Base-by-base conservation (phyloP, 2,329 filamentous ascomycete species). In the Cladophialophora yegresii region DNA sequence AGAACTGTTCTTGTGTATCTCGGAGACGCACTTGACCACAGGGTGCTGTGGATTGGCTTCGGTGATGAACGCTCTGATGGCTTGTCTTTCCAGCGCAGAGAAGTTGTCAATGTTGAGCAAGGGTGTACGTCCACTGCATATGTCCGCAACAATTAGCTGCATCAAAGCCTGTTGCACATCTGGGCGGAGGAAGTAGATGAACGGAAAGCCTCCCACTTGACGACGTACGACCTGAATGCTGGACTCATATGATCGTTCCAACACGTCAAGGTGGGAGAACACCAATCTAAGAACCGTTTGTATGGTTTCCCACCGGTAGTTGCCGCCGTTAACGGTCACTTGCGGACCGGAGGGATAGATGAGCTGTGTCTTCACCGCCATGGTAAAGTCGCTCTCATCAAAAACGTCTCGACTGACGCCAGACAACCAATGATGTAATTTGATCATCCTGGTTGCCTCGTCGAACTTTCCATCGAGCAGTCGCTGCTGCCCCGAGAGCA, bases 341-440 rank as follows among this genome's bases (percentile, higher is more conserved):
- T 87, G 83, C 0, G 72, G 65, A 0, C 86, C 87, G 67, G 89
- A 82, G 0, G 86, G 87, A 63, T 89, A 89, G 1, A 89, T 77
- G 0, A 89, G 73, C 69, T 89, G 85, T 43, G 87, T 87, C 57
- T 83, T 84, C 4, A 82, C 79, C 49, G 80, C 84, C 55, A 89
- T 84, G 59, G 84, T 86, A 61, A 89, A 85, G 54, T 89, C 87
- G 50, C 84, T 86, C 72, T 89, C 86, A 63, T 89, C 86, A 0
- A 89, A 77, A 2, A 89, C 78, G 65, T 88, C 86, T 0, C 85
- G 76, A 0, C 81, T 78, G 1, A 73, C 64, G 0, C 55, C n/a
- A 26, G 82, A 72, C 1, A 88, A 75, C 66, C 80, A 82, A 0
- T 74, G 26, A n/a, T 85, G 81, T 0, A 74, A 78, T 0, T 72